These are phyloP conservation scores for Pseudogymnoascus sp. DNA, from an alignment of 2,329 filamentous ascomycete species.

Conservation along the genomic window DNA sequence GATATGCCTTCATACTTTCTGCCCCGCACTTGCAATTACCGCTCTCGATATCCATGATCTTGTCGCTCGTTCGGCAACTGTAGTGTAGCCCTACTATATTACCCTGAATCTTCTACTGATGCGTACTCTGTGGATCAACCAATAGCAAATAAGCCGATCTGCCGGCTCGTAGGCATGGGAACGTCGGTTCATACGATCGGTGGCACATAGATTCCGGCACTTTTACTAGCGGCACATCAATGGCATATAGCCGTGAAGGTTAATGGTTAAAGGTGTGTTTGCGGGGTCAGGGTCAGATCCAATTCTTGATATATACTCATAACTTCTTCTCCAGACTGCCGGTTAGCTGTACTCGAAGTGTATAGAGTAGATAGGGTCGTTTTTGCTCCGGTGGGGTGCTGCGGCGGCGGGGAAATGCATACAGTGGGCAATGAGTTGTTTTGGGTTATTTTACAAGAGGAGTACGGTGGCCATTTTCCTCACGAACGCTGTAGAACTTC, in stretches of 20 bases:
- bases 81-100: background rate
- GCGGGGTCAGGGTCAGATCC: background rate
- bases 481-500: too few relatives aligned
- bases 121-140: background rate
- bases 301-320: background rate
- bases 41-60: background rate
- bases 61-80: background rate
- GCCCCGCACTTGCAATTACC: background rate
- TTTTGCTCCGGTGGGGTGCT: background rate
- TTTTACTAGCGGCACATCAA: background rate
- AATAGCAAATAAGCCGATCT: background rate
- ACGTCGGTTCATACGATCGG: background rate
- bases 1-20: too few relatives aligned
- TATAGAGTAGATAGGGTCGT: background rate
- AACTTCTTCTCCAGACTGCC: background rate
- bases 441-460: too few relatives aligned
- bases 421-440: background rate
- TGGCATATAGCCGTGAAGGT: background rate
- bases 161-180: background rate
- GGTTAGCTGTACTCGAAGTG: background rate
- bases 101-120: background rate
- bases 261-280: background rate
- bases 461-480: too few relatives aligned
- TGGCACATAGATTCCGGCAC: background rate
- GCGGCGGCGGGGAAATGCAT: too few relatives aligned